Conservation (phyloP, 2,329 filamentous ascomycete genomes). For the Fusarium dlaminii region DNA sequence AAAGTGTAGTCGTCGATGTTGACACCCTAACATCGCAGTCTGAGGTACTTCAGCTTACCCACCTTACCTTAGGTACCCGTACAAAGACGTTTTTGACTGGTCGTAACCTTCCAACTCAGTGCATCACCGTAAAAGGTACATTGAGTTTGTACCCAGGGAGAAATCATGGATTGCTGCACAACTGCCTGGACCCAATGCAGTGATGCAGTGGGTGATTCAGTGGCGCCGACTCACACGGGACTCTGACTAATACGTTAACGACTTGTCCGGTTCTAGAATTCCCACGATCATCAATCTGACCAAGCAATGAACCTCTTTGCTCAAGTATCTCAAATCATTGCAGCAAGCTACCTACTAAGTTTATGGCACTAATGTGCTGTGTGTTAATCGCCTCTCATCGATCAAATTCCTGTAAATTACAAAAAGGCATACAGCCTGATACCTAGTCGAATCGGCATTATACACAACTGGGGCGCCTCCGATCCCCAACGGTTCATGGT, state of each 20-base stretch:
- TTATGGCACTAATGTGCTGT: background rate
- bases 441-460: background rate
- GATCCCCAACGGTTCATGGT: constrained; percentile 1
- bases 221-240: background rate
- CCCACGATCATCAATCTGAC: constrained; percentile 10
- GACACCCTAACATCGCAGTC: background rate
- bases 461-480: background rate
- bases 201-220: background rate
- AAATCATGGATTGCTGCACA: background rate
- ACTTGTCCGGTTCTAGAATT: constrained; percentile 28
- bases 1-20: background rate
- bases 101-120: background rate
- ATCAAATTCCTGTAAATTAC: background rate
- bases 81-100: background rate
- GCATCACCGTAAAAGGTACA: background rate
- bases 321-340: constrained; percentile 28
- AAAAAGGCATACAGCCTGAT: background rate
- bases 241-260: constrained; percentile 28
- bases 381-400: background rate
- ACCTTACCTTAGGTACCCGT: background rate
- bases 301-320: background rate
- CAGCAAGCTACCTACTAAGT: background rate
- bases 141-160: background rate
- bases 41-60: background rate
- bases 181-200: background rate